A percentile compares a stretch with the other conserved stretches of the same genome.
phyloP scores from a whole-genome alignment of 2,329 filamentous ascomycete genomes.

The Talaromyces sp. region DNA sequence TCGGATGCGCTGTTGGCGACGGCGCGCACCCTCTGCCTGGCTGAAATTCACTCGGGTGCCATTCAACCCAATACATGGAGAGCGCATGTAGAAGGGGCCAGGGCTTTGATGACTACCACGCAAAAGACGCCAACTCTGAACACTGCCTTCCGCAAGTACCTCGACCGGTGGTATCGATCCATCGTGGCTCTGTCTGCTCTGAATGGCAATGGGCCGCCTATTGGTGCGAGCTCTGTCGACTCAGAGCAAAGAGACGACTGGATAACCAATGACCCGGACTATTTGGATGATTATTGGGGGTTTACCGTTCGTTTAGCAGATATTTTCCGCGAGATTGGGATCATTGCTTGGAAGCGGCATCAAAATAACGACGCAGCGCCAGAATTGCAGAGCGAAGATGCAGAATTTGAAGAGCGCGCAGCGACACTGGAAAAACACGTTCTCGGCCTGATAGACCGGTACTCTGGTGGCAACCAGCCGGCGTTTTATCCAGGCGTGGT shows the following conservation, averaged over 20 bases:
- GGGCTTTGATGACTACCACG: conserved; percentile 28
- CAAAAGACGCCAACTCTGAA: conserved; percentile 19
- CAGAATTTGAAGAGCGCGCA: conserved; percentile 23
- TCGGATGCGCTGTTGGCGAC: conserved; percentile 35
- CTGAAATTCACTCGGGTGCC: conserved; percentile 37
- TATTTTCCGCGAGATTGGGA: conserved; percentile 35
- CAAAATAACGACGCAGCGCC: conserved; percentile 13
- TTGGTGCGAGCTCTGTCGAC: conserved; percentile 20
- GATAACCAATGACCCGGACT: conserved; percentile 21
- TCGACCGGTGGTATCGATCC: conserved; percentile 37
- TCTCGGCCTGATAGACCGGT: conserved; percentile 27
- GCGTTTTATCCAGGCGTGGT: conserved; percentile 31
- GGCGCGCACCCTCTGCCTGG: conserved; percentile 37
- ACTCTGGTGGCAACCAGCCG: conserved; percentile 20
- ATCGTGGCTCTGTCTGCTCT: conserved; percentile 38
- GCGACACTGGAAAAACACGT: conserved; percentile 28
- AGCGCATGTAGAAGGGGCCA: conserved; percentile 38
- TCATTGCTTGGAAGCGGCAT: conserved; percentile 27
- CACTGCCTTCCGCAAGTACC: conserved; percentile 30
- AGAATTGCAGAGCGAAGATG: conserved; percentile 7
- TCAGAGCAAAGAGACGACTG: conserved; percentile 12
- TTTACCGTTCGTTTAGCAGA: conserved; percentile 34
- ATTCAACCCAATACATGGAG: conserved; percentile 37
- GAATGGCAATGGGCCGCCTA: conserved; percentile 32
- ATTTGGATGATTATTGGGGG: conserved; percentile 39